Evolutionary conservation across 2,329 filamentous ascomycete species (phyloP).

Genomic region (Fusarium scirpi): DNA sequence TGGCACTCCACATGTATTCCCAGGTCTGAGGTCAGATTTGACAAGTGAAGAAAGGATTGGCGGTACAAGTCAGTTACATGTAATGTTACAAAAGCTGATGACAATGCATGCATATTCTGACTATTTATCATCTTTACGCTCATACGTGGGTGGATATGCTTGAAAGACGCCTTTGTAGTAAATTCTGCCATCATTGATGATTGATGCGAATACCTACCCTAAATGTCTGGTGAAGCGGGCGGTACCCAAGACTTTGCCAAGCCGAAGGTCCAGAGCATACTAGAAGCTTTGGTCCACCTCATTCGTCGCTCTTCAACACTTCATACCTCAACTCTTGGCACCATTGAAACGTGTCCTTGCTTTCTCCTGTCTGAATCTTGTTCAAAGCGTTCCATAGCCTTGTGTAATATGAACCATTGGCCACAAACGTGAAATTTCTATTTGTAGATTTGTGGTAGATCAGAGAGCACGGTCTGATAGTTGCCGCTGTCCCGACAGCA

Average conservation of each 20-base stretch:
- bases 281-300: not conserved
- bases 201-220: not conserved
- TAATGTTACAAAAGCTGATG: not conserved
- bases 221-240: not conserved
- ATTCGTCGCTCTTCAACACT: not conserved
- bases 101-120: not conserved
- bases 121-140: not conserved
- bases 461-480: not conserved
- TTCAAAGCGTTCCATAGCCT: not conserved
- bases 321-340: not conserved
- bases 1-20: not conserved
- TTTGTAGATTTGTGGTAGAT: not conserved
- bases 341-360: not conserved
- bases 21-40: not conserved
- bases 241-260: not conserved
- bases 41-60: not conserved
- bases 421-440: not conserved
- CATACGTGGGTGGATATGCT: not conserved
- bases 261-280: not conserved
- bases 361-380: not conserved
- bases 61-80: not conserved
- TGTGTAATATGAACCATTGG: not conserved
- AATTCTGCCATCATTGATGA: not conserved
- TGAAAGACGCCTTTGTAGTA: not conserved
- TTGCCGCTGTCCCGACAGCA: not conserved